phyloP scores from a whole-genome alignment of 108 stramenopile genomes.

The Stephanodiscus triporus region DNA sequence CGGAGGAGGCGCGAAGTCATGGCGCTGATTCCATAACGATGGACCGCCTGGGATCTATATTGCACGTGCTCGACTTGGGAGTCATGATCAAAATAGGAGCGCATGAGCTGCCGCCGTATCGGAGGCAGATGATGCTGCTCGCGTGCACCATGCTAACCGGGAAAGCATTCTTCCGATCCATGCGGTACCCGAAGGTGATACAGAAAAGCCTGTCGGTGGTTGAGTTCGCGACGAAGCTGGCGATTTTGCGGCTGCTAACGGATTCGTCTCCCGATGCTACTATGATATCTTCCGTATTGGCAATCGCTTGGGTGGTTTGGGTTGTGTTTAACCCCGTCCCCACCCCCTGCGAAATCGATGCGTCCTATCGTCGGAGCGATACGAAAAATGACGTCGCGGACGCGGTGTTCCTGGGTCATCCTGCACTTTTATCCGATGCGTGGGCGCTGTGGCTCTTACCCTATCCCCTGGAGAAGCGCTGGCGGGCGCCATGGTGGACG shows the following conservation, averaged over 20 bases:
- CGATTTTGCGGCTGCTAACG: conserved; percentile 15
- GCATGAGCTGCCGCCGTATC: conserved; percentile 9
- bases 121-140: conserved; percentile 13
- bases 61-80: conserved; percentile 32
- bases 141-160: conserved; percentile 15
- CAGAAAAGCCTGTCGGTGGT: conserved; percentile 2
- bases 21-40: neutral
- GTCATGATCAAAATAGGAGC: conserved; percentile 36
- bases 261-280: neutral
- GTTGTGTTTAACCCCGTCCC: conserved; percentile 28
- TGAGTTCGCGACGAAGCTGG: conserved; percentile 32
- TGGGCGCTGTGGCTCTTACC: conserved; percentile 66
- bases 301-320: conserved; percentile 38
- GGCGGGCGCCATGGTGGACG: conserved; percentile 49
- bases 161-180: conserved; percentile 34
- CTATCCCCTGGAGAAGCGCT: conserved; percentile 50
- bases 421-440: conserved; percentile 48
- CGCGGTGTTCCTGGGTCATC: conserved; percentile 48
- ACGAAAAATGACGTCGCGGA: conserved; percentile 1
- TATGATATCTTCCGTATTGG: conserved; percentile 18
- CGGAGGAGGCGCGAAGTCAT: neutral
- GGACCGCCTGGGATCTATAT: conserved; percentile 11
- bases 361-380: neutral
- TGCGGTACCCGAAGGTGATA: conserved; percentile 24
- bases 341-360: conserved; percentile 37